Evolutionary conservation across 257 asterid genomes (phyloP).

Genomic region (Solanum peruvianum): DNA sequence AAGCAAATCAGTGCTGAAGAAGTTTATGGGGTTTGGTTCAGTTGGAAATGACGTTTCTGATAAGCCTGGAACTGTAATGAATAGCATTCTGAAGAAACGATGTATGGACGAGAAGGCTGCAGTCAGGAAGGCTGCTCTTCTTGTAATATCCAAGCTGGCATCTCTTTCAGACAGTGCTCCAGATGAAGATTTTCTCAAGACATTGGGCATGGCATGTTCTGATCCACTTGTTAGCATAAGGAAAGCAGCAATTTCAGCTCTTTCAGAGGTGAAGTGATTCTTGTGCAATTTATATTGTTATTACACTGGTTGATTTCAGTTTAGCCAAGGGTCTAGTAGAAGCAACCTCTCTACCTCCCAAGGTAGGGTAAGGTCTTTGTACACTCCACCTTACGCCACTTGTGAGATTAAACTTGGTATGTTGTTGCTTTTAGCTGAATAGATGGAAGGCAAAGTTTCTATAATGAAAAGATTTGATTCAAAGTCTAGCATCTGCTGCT

Average conservation of each 20-base stretch:
- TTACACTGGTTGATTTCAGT: not conserved
- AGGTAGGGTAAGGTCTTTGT: not conserved
- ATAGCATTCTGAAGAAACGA: slow-evolving; percentile 42
- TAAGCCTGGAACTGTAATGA: slow-evolving; percentile 18
- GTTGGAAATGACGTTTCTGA: slow-evolving; percentile 11
- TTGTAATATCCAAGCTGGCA: slow-evolving; percentile 61
- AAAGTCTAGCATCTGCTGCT: not conserved
- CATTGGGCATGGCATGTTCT: slow-evolving; percentile 83
- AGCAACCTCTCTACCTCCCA: not conserved
- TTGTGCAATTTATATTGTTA: not conserved
- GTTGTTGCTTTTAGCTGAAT: not conserved
- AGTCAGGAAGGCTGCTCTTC: slow-evolving; percentile 87
- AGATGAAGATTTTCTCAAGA: slow-evolving; percentile 62
- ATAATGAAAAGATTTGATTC: not conserved
- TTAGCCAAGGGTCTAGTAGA: not conserved
- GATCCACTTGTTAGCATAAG: slow-evolving; percentile 97
- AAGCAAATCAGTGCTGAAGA: slow-evolving; percentile 37
- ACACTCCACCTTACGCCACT: not conserved
- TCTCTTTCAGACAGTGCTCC: slow-evolving; percentile 49
- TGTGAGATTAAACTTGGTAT: not conserved
- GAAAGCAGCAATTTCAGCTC: slow-evolving; percentile 73
- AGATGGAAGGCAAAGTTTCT: not conserved
- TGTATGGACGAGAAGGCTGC: slow-evolving; percentile 93
- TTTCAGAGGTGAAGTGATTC: slow-evolving; percentile 72
- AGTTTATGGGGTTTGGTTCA: slow-evolving; percentile 38